These are phyloP conservation scores for Parastagonospora nodorum DNA, from an alignment of 2,329 filamentous ascomycete genomes.

Conservation along the genomic window DNA sequence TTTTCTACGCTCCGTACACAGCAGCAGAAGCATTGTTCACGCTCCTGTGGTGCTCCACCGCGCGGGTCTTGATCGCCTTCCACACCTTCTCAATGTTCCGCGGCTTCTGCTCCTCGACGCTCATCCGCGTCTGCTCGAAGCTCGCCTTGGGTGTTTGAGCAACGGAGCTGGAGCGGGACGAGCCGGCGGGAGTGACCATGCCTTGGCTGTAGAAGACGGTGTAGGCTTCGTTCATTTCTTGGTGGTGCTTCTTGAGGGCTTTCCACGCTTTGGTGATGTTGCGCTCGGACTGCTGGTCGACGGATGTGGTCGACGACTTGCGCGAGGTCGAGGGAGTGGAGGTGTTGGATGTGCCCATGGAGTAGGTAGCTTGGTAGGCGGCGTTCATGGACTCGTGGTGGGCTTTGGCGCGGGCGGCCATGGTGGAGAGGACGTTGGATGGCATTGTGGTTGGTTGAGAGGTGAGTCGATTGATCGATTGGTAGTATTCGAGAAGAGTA, in stretches of 20 bases:
- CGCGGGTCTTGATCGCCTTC: slow-evolving; percentile 32
- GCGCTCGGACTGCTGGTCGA: slow-evolving; percentile 11
- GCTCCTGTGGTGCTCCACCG: slow-evolving; percentile 37
- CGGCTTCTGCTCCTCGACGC: slow-evolving; percentile 10
- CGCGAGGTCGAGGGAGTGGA: slow-evolving; percentile 15
- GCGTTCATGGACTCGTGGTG: slow-evolving; percentile 39
- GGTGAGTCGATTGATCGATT: background rate
- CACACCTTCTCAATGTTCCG: slow-evolving; percentile 31
- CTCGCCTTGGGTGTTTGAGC: slow-evolving; percentile 17
- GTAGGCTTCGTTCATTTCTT: slow-evolving; percentile 37
- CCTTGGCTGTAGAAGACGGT: slow-evolving; percentile 30
- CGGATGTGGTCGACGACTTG: slow-evolving; percentile 16
- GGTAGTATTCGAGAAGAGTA: slow-evolving; percentile 7
- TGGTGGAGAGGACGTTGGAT: slow-evolving; percentile 27
- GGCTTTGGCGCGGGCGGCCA: slow-evolving; percentile 33
- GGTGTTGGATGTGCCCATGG: slow-evolving; percentile 9
- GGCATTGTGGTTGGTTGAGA: slow-evolving; percentile 20
- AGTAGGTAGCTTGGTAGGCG: slow-evolving; percentile 30
- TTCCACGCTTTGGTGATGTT: slow-evolving; percentile 33
- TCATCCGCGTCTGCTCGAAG: slow-evolving; percentile 15
- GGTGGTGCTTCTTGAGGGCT: slow-evolving; percentile 38
- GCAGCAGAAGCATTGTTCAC: slow-evolving; percentile 29
- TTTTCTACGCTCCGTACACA: slow-evolving; percentile 1
- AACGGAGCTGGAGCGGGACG: slow-evolving; percentile 12
- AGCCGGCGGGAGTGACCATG: slow-evolving; percentile 8